phyloP scores from a whole-genome alignment of 257 asterid species.

The Voacanga thouarsii region DNA sequence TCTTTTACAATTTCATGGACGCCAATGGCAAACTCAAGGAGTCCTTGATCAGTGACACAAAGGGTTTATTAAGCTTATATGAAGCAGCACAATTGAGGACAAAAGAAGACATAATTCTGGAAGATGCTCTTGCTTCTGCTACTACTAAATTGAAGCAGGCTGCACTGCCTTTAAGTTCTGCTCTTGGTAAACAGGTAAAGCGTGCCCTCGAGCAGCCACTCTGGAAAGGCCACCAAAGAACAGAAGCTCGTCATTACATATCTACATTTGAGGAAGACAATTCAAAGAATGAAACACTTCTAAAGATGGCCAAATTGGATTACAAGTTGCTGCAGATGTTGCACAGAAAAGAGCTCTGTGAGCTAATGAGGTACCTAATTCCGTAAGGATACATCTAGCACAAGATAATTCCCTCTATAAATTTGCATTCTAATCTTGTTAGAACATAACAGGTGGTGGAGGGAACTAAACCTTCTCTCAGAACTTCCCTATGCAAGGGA shows the following conservation, averaged over 20 bases:
- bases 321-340: conserved; percentile 26
- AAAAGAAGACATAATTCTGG: conserved; percentile 32
- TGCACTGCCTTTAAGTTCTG: neutral
- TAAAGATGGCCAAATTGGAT: conserved; percentile 34
- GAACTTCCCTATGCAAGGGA: conserved; percentile 24
- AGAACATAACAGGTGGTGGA: conserved; percentile 18
- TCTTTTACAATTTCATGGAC: conserved; percentile 16
- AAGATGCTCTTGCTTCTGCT: conserved; percentile 25
- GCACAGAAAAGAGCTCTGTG: conserved; percentile 26
- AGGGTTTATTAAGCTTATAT: conserved; percentile 28
- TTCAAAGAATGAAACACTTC: conserved; percentile 6
- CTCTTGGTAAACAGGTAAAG: conserved; percentile 12
- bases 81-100: conserved; percentile 41
- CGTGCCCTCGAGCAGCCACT: conserved; percentile 23
- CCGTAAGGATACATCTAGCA: no score
- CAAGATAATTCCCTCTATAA: no score
- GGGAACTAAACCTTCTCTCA: conserved; percentile 18
- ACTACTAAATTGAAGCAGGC: conserved; percentile 19
- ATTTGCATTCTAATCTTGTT: no score
- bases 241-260: conserved; percentile 26
- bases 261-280: conserved; percentile 18
- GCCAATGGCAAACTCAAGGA: conserved; percentile 14
- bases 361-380: conserved; percentile 20
- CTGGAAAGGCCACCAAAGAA: conserved; percentile 23
- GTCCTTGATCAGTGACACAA: neutral